A percentile compares a stretch with the other conserved stretches of the same genome.
Evolutionary conservation across 805 yeast genomes (phyloP).

Genomic region (Torulaspora microellipsoides): DNA sequence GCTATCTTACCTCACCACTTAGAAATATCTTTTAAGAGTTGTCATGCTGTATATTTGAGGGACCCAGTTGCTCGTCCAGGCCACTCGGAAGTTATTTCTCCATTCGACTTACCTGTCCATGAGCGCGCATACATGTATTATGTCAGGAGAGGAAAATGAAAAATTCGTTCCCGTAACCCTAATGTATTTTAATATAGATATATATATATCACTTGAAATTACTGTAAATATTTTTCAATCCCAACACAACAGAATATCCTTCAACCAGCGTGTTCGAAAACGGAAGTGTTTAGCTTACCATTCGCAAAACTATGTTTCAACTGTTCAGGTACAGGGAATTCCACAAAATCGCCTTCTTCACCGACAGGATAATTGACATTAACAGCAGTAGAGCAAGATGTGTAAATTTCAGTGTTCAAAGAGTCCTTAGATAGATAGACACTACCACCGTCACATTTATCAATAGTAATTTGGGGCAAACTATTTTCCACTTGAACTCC

Average conservation of each 20-base stretch:
- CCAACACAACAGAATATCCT: slow-evolving; percentile 7
- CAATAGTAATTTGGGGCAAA: slow-evolving; percentile 80
- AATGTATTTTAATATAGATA: background rate
- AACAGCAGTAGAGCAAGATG: slow-evolving; percentile 79
- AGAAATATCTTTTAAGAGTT: slow-evolving; percentile 83
- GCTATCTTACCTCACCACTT: slow-evolving; percentile 89
- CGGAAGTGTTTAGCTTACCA: slow-evolving; percentile 61
- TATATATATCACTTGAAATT: background rate
- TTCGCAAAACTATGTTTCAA: slow-evolving; percentile 62
- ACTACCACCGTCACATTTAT: slow-evolving; percentile 82
- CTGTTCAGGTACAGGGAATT: slow-evolving; percentile 88
- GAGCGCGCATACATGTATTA: slow-evolving; percentile 96
- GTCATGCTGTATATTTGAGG: slow-evolving; percentile 94
- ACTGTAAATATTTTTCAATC: slow-evolving; percentile 4
- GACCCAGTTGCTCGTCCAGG: slow-evolving; percentile 98
- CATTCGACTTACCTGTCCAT: slow-evolving; percentile 75
- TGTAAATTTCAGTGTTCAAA: slow-evolving; percentile 70
- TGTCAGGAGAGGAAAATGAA: slow-evolving; percentile 58
- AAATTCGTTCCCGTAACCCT: background rate
- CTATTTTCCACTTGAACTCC: slow-evolving; percentile 82
- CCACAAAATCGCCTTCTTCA: slow-evolving; percentile 69
- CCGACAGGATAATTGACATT: slow-evolving; percentile 77
- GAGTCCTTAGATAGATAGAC: slow-evolving; percentile 71
- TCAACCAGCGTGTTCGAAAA: slow-evolving; percentile 81
- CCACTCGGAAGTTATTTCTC: slow-evolving; percentile 90